Conservation (phyloP, 2,329 filamentous ascomycete species). For the Madurella fahalii region DNA sequence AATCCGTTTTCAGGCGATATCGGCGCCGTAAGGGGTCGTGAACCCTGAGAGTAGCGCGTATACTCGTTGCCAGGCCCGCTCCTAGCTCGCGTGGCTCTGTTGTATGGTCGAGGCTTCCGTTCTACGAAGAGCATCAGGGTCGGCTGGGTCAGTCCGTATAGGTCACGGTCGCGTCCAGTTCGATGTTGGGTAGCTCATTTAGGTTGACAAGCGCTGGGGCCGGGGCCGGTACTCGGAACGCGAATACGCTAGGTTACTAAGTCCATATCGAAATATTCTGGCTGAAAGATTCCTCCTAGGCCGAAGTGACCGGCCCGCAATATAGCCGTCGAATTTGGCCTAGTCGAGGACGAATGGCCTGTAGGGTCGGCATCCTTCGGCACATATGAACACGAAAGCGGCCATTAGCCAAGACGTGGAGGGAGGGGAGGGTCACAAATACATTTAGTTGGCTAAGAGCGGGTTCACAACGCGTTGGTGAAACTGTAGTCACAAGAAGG, state of each 20-base stretch:
- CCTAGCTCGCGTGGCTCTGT: constrained; percentile 7
- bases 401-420: too few species aligned
- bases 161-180: constrained; percentile 7
- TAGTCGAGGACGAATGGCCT: too few species aligned
- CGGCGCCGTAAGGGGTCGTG: constrained; percentile 3
- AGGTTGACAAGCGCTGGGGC: constrained; percentile 9
- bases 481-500: too few species aligned
- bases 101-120: constrained; percentile 8
- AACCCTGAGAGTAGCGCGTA: constrained; percentile 1
- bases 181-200: constrained; percentile 5
- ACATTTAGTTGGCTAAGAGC: not conserved
- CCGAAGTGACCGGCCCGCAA: too few species aligned
- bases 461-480: not conserved
- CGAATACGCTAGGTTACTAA: too few species aligned
- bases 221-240: too few species aligned
- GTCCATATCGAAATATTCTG: too few species aligned
- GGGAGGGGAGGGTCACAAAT: not conserved
- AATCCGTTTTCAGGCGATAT: constrained; percentile 1
- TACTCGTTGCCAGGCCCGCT: constrained; percentile 6
- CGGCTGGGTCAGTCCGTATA: constrained; percentile 5
- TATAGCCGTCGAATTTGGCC: too few species aligned
- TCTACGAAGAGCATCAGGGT: constrained; percentile 6
- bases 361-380: too few species aligned
- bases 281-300: too few species aligned
- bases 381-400: too few species aligned